phyloP scores from a whole-genome alignment of 345 rosid genomes.

The Excoecaria agallocha region DNA sequence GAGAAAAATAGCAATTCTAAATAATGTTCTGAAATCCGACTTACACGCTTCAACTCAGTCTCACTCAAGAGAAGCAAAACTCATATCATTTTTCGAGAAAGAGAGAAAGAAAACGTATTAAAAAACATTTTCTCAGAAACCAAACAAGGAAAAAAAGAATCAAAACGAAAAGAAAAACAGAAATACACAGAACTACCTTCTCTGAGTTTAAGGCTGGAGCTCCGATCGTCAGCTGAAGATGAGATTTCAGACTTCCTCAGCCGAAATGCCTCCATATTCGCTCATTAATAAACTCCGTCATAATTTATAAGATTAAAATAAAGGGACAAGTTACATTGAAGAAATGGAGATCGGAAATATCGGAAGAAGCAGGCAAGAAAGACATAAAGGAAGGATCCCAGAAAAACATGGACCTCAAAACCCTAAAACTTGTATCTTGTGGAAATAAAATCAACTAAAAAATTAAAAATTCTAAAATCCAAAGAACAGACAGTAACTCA shows the following conservation, averaged over 20 bases:
- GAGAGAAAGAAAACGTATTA: not conserved
- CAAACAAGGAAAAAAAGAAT: conserved; percentile 14
- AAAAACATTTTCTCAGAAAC: conserved; percentile 23
- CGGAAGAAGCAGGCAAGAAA: conserved; percentile 17
- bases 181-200: conserved; percentile 36
- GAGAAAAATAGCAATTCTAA: not conserved
- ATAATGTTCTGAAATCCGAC: not conserved
- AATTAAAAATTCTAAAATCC: not conserved
- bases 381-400: conserved; percentile 30
- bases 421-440: not conserved
- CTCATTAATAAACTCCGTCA: conserved; percentile 21
- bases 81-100: too few relatives aligned
- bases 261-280: conserved; percentile 51
- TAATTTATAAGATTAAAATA: not conserved
- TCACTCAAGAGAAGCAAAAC: too few relatives aligned
- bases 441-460: not conserved
- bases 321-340: conserved; percentile 8
- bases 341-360: conserved; percentile 38
- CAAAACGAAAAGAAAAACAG: not conserved
- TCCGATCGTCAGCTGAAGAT: conserved; percentile 24
- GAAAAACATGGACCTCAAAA: conserved; percentile 12
- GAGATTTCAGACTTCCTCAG: conserved; percentile 32
- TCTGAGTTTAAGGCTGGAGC: conserved; percentile 25
- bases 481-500: not conserved
- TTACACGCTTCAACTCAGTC: not conserved